Conservation (phyloP, 768 basidiomycete genomes). For the Cantharellus anzutake region DNA sequence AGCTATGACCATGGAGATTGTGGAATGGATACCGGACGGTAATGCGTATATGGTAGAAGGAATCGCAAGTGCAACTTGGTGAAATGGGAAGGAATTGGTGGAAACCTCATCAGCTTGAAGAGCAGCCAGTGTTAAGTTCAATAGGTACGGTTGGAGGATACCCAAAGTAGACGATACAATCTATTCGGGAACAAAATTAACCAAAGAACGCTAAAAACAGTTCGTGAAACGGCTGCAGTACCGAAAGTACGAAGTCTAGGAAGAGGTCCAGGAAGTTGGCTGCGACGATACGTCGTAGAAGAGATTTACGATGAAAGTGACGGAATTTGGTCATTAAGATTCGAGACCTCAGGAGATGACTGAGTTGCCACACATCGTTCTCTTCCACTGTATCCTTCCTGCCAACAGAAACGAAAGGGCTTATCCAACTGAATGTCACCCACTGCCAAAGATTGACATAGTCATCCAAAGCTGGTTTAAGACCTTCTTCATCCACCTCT, state of each 20-base stretch:
- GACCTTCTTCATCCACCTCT: background rate
- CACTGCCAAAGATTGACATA: constrained; percentile 5
- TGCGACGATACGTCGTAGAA: constrained; percentile 6
- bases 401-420: constrained; percentile 3
- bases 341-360: constrained; percentile 7
- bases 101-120: background rate
- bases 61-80: background rate
- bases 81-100: background rate
- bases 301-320: constrained; percentile 2
- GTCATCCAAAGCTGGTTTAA: constrained; percentile 8
- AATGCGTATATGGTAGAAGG: background rate
- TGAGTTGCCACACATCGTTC: constrained; percentile 10
- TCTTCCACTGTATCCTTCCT: constrained; percentile 3
- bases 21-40: background rate
- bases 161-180: background rate
- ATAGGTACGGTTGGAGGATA: background rate
- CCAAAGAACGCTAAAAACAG: background rate
- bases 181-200: background rate
- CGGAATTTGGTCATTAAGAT: constrained; percentile 7
- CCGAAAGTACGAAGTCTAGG: constrained; percentile 9
- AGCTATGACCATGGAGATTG: background rate
- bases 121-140: background rate
- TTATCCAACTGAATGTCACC: constrained; percentile 10
- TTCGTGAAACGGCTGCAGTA: background rate
- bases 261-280: constrained; percentile 9